Base-by-base conservation (phyloP, 1,284 basidiomycete genomes). In the Ceratobasidium sp. region DNA sequence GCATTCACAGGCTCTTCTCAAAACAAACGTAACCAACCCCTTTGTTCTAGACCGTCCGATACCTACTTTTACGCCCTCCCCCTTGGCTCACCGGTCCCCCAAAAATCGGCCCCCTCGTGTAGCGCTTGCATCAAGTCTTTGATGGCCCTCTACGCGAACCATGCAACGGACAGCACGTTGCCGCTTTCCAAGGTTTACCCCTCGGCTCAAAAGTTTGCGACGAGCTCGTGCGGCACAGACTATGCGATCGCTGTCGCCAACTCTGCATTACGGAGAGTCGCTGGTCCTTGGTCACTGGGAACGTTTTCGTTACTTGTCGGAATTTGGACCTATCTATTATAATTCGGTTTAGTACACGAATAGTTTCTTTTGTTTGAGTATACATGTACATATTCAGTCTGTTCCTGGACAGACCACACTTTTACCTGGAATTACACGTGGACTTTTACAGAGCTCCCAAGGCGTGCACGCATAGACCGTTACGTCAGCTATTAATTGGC, bases 41-140 rank as follows among this genome's bases (percentile, higher is more conserved):
- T 46, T 53, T 29, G n/a, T 39, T 58, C 53, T 46, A 69, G 66
- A 43, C 75, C 78, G 19, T 62, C 68, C 27, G 78, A 79, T 51
- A 54, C 77, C 22, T 79, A 76, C 75, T 75, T 68, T 64, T 79
- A 76, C 66, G 72, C 66, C 51, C 49, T 74, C 48, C 66, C 74
- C 34, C 58, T 77, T 22, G 71, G 77, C 34, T 71, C 74, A 4
- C 74, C 69, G 5, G 61, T 79, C 7, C 78, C 77, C 22, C 72
- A 74, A 46, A 56, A 66, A 19, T 76, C 75, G 13, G 41, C 37
- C 9, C 78, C 78, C 1, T 75, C 78, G 0, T 79, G 78, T 59
- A 76, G 74, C 29, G 43, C 72, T 3, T 79, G 78, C 59, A 74
- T 72, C 59, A 46, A 75, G 48, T 37, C 56, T 24, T 71, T 79